Conservation (phyloP, 164 flowering plant genomes). For the Berberis thunbergii region DNA sequence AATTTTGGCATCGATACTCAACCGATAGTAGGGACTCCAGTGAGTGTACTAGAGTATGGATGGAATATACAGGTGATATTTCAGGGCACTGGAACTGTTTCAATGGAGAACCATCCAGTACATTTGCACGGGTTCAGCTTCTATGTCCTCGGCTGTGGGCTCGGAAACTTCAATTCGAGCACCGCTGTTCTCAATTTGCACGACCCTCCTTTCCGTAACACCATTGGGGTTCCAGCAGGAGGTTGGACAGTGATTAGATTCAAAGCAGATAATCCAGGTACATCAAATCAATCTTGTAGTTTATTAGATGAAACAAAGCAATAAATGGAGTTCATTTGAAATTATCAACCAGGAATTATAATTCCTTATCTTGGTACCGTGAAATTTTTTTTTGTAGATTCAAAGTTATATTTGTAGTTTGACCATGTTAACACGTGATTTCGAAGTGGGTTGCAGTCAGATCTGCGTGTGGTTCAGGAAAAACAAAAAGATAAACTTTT, state of each 20-base stretch:
- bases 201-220: constrained; percentile 64
- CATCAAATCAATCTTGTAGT: neutral
- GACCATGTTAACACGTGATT: neutral
- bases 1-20: constrained; percentile 40
- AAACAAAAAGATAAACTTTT: too few species aligned
- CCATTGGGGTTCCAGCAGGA: constrained; percentile 64
- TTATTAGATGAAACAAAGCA: neutral
- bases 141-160: constrained; percentile 57
- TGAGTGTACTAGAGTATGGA: constrained; percentile 42
- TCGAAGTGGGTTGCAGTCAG: too few species aligned
- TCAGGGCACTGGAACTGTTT: constrained; percentile 57
- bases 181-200: constrained; percentile 42
- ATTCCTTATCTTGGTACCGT: too few species aligned
- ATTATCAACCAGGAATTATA: too few species aligned
- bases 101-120: constrained; percentile 63
- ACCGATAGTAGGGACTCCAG: constrained; percentile 42
- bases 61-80: constrained; percentile 48
- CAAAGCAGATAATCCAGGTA: constrained; percentile 70
- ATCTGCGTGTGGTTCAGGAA: too few species aligned
- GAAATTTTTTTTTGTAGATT: too few species aligned
- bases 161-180: constrained; percentile 47
- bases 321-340: too few species aligned
- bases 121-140: constrained; percentile 74
- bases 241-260: constrained; percentile 81
- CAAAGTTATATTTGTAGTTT: neutral